A percentile compares a stretch with the other conserved stretches of the same genome.
Evolutionary conservation across 2,329 filamentous ascomycete species (phyloP).

Genomic region (Colletotrichum liriopes): DNA sequence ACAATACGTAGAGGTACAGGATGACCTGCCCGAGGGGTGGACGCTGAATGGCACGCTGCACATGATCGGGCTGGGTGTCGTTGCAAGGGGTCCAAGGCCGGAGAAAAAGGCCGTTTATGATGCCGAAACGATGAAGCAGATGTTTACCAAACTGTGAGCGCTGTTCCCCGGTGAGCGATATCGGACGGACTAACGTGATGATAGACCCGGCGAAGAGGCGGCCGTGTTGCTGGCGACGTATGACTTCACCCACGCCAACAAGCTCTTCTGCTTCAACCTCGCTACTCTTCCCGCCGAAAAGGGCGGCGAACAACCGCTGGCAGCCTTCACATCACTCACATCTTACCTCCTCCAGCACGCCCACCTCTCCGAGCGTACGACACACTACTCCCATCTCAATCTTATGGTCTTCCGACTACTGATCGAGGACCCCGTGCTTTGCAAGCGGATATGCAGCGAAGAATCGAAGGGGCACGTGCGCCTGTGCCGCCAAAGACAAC

Average conservation of each 20-base stretch:
- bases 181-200: slow-evolving; percentile 45
- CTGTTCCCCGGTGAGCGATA: neutral
- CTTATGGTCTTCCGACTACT: slow-evolving; percentile 89
- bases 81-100: slow-evolving; percentile 79
- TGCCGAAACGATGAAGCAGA: slow-evolving; percentile 84
- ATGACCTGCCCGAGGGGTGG: slow-evolving; percentile 94
- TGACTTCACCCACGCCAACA: slow-evolving; percentile 95
- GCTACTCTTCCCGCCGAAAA: slow-evolving; percentile 77
- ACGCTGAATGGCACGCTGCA: slow-evolving; percentile 83
- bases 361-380: slow-evolving; percentile 83
- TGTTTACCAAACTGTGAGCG: slow-evolving; percentile 84
- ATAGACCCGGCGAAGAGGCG: slow-evolving; percentile 83
- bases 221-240: slow-evolving; percentile 89
- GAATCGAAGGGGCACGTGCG: slow-evolving; percentile 83
- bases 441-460: slow-evolving; percentile 87
- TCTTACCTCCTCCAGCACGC: slow-evolving; percentile 97
- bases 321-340: slow-evolving; percentile 86
- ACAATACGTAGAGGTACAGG: slow-evolving; percentile 87
- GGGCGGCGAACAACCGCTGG: slow-evolving; percentile 80
- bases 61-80: slow-evolving; percentile 86
- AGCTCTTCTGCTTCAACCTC: slow-evolving; percentile 91
- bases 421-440: slow-evolving; percentile 86
- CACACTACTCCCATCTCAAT: slow-evolving; percentile 87
- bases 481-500: slow-evolving; percentile 90
- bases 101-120: slow-evolving; percentile 75